phyloP scores from a whole-genome alignment of 2,329 filamentous ascomycete species.

The Cordyceps javanica region DNA sequence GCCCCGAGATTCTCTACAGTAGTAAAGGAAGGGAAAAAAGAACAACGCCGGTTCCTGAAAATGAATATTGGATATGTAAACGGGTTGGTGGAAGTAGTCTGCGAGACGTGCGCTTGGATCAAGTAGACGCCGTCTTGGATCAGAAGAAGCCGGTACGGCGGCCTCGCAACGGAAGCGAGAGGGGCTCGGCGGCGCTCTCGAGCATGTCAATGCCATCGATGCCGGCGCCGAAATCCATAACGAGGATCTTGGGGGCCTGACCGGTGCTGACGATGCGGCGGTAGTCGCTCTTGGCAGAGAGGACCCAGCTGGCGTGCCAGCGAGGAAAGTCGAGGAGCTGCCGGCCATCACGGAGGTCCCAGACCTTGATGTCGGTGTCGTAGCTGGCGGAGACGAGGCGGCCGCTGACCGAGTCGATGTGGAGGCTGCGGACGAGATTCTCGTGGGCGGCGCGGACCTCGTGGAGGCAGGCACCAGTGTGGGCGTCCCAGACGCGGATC shows the following conservation, averaged over 20 bases:
- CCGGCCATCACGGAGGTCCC: conserved; percentile 74
- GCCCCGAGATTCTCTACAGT: background rate
- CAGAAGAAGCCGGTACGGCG: background rate
- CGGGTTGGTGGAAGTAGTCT: background rate
- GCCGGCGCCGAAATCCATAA: conserved; percentile 80
- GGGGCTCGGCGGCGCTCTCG: conserved; percentile 33
- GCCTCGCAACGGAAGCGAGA: too few species aligned
- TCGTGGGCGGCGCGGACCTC: conserved; percentile 78
- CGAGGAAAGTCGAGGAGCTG: conserved; percentile 80
- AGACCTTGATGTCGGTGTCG: conserved; percentile 92
- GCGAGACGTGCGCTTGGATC: too few species aligned
- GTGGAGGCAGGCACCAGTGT: conserved; percentile 76
- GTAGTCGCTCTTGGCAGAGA: conserved; percentile 94
- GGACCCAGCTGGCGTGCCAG: conserved; percentile 95
- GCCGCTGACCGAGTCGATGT: conserved; percentile 81
- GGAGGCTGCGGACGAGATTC: conserved; percentile 80
- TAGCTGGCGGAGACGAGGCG: conserved; percentile 89
- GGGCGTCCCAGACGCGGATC: conserved; percentile 93
- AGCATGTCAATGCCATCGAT: conserved; percentile 53
- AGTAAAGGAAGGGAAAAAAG: background rate
- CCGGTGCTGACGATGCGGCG: conserved; percentile 89
- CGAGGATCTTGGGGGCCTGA: conserved; percentile 84
- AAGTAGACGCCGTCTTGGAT: background rate
- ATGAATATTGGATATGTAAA: background rate
- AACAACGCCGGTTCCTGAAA: background rate